These are phyloP conservation scores for Coemansia sp. DNA, from an alignment of 192 early-diverging fungal genomes.

Conservation along the genomic window DNA sequence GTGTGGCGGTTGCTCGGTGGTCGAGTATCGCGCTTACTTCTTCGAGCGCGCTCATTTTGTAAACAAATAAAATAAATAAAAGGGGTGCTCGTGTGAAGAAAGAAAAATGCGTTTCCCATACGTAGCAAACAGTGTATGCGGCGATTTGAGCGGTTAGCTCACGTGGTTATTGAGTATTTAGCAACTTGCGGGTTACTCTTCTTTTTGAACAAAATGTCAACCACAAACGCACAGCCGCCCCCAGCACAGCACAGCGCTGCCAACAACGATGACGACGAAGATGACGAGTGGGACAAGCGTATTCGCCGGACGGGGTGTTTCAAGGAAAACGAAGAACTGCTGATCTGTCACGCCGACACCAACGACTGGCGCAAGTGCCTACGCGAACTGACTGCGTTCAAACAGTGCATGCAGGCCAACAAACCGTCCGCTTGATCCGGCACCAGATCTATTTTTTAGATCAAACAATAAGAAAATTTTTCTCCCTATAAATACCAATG, in stretches of 20 bases:
- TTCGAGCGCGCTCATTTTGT: conserved; percentile 8
- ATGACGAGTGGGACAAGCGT: conserved; percentile 76
- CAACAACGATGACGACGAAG: conserved; percentile 57
- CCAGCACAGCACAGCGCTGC: not conserved
- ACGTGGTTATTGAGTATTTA: no score
- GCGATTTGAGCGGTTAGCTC: no score
- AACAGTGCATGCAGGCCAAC: conserved; percentile 62
- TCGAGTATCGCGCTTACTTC: conserved; percentile 17
- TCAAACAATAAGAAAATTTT: not conserved
- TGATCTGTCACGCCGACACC: conserved; percentile 80
- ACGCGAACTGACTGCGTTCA: conserved; percentile 75
- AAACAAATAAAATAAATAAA: conserved; percentile 2
- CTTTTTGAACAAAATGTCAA: not conserved
- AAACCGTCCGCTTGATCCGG: not conserved
- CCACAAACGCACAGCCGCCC: not conserved
- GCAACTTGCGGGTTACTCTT: no score
- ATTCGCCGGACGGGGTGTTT: conserved; percentile 79
- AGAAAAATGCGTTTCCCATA: not conserved
- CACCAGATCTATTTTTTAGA: no score
- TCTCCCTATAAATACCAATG: not conserved
- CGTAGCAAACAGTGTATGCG: no score
- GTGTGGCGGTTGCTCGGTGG: conserved; percentile 8
- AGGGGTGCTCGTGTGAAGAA: not conserved
- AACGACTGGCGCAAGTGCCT: conserved; percentile 86
- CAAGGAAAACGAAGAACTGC: conserved; percentile 75